Percentiles rank a stretch among this genome's conserved stretches.
Conservation (phyloP, 108 stramenopile species). For the Ochromonas danica region DNA sequence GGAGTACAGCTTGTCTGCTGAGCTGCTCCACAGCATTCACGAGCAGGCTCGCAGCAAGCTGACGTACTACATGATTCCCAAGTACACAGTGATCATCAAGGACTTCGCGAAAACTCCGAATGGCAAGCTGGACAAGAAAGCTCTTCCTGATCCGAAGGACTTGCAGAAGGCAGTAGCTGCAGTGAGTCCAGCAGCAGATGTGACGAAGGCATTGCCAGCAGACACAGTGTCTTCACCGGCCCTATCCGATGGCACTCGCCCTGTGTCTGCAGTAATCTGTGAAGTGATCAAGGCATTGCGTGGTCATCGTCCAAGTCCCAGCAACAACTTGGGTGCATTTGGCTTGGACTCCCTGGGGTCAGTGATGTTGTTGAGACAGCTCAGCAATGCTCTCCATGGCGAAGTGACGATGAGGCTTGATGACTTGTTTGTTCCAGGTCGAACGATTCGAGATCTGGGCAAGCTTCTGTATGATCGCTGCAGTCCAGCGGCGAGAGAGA, state of each 20-base stretch:
- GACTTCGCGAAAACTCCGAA: constrained; percentile 7
- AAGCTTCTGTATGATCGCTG: not conserved
- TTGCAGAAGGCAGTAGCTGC: not conserved
- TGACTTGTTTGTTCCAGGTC: not conserved
- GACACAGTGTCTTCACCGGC: not conserved
- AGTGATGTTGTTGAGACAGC: constrained; percentile 18
- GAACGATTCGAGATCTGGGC: constrained; percentile 13
- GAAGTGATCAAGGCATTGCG: not conserved
- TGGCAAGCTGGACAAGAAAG: constrained; percentile 24
- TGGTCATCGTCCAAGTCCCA: constrained; percentile 24
- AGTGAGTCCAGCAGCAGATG: not conserved
- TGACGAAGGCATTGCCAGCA: too few species aligned
- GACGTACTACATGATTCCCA: constrained; percentile 30
- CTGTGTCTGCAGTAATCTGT: too few species aligned
- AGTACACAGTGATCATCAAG: constrained; percentile 12
- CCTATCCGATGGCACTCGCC: too few species aligned
- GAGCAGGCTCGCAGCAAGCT: not conserved
- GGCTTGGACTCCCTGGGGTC: constrained; percentile 18
- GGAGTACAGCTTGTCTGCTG: too few species aligned
- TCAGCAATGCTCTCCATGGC: not conserved
- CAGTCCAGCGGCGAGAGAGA: too few species aligned
- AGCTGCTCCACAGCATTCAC: constrained; percentile 7
- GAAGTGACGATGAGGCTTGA: too few species aligned
- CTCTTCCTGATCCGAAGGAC: not conserved
- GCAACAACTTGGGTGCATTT: constrained; percentile 2